Evolutionary conservation across 2,329 filamentous ascomycete genomes (phyloP).

Genomic region (Stagonosporopsis vannaccii): DNA sequence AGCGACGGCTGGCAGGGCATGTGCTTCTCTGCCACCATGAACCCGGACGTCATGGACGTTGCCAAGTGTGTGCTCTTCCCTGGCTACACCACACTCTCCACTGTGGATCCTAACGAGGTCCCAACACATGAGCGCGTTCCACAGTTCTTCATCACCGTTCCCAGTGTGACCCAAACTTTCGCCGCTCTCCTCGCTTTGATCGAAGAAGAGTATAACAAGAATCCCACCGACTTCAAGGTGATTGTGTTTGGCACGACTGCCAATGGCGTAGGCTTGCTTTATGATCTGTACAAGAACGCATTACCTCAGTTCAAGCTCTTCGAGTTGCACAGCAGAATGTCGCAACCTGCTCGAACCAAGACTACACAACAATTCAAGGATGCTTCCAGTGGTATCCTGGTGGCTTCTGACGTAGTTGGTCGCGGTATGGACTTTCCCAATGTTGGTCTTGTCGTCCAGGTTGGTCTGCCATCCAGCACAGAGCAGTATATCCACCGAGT

Average conservation of each 20-base stretch:
- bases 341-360: conserved; percentile 51
- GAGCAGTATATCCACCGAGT: conserved; percentile 58
- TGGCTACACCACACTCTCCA: conserved; percentile 53
- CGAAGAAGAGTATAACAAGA: conserved; percentile 51
- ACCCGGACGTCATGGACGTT: conserved; percentile 54
- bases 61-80: conserved; percentile 54
- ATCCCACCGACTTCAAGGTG: conserved; percentile 53
- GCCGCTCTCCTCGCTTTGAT: conserved; percentile 55
- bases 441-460: conserved; percentile 57
- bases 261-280: conserved; percentile 54
- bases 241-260: conserved; percentile 59
- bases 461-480: conserved; percentile 58
- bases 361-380: conserved; percentile 57
- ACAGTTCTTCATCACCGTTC: conserved; percentile 57
- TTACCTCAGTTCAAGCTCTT: conserved; percentile 49
- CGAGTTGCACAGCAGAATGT: conserved; percentile 55
- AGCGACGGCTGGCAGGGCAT: conserved; percentile 58
- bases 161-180: conserved; percentile 55
- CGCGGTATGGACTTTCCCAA: conserved; percentile 62
- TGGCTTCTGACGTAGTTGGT: conserved; percentile 58
- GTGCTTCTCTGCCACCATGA: conserved; percentile 58
- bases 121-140: conserved; percentile 58
- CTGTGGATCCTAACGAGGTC: conserved; percentile 54
- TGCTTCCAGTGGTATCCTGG: conserved; percentile 57
- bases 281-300: conserved; percentile 47